Base-by-base conservation (phyloP, 2,329 filamentous ascomycete species). In the Colletotrichum magnum region DNA sequence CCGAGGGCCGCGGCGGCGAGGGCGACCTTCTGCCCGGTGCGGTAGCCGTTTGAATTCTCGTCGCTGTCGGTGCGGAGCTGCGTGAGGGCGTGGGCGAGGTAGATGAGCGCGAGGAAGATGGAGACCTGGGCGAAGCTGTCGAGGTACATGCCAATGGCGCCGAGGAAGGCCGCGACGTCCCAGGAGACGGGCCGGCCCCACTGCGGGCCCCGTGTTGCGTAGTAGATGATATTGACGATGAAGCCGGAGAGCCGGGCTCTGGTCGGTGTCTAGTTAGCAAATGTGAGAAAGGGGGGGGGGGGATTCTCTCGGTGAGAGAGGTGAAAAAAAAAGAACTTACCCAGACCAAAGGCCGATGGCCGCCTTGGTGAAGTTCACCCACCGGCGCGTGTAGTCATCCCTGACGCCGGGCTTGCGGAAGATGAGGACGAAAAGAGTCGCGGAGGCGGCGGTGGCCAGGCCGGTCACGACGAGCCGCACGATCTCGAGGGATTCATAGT, bases 381-480 rank as follows among this genome's bases (percentile, higher is more conserved):
- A 77, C 32, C 56, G 70, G 43, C 76, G 69, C 1, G 74, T 74
- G 2, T 73, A 71, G 39, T 79, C 77, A 0, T 67, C 70, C 18
- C 69, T 68, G 36, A 71, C 66, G 1, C 74, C 74, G 1, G 72
- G 70, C 6, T 71, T n/a, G 48, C 74, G 75, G 13, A 76, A 48
- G 12, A 75, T 58, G 26, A 63, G 71, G 36, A 75, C 63, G 68
- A 75, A 72, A 28, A 77, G 43, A 15, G 73, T 39, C 12, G 73
- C 1, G 6, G 73, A 61, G 1, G 75, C 71, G 2, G 75, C 18
- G 36, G 50, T 71, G 24, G 64, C 69, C 6, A 73, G 12, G 3
- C 69, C 32, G 9, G 73, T 59, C 43, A 78, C 58, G 1, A 65
- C 71, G 26, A 39, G 54, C 3, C 60, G 68, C 6, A 71, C 70